Conservation (phyloP, 495 filamentous ascomycete species). For the Hapsidospora chrysogenum region DNA sequence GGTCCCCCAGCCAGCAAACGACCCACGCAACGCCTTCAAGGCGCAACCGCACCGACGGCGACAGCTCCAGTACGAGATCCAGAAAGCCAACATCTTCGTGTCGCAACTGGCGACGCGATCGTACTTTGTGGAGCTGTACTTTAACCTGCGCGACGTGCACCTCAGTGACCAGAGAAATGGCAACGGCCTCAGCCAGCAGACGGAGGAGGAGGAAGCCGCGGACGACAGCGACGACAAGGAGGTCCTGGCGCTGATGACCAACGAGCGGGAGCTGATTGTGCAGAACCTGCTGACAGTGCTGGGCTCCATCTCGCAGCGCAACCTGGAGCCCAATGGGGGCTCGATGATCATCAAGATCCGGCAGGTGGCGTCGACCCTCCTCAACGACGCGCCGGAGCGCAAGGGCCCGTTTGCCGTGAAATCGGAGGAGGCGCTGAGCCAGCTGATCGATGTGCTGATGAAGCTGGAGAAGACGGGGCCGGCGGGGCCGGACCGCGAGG, state of each 20-base stretch:
- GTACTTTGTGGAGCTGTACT: constrained; percentile 71
- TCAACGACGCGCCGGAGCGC: constrained; percentile 39
- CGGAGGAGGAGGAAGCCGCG: constrained; percentile 15
- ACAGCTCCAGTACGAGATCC: constrained; percentile 60
- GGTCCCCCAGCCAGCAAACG: constrained; percentile 13
- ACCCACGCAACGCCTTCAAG: constrained; percentile 19
- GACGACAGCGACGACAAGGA: constrained; percentile 25
- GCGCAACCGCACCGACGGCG: constrained; percentile 23
- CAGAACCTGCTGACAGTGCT: constrained; percentile 55
- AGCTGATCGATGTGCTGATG: constrained; percentile 54
- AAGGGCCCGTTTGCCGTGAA: constrained; percentile 37
- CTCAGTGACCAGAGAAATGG: constrained; percentile 12
- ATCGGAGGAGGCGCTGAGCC: constrained; percentile 46
- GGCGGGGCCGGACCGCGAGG: constrained; percentile 4
- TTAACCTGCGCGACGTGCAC: constrained; percentile 42
- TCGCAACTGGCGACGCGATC: constrained; percentile 60
- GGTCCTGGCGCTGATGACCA: constrained; percentile 30
- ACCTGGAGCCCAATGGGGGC: constrained; percentile 67
- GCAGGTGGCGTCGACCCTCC: constrained; percentile 57
- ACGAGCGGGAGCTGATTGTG: constrained; percentile 60
- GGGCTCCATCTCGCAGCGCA: constrained; percentile 53
- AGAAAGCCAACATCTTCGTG: constrained; percentile 68
- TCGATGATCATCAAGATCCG: constrained; percentile 59
- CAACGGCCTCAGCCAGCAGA: constrained; percentile 7
- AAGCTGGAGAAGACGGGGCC: constrained; percentile 43